phyloP scores from a whole-genome alignment of 345 rosid species.

The Dipteronia sinensis region DNA sequence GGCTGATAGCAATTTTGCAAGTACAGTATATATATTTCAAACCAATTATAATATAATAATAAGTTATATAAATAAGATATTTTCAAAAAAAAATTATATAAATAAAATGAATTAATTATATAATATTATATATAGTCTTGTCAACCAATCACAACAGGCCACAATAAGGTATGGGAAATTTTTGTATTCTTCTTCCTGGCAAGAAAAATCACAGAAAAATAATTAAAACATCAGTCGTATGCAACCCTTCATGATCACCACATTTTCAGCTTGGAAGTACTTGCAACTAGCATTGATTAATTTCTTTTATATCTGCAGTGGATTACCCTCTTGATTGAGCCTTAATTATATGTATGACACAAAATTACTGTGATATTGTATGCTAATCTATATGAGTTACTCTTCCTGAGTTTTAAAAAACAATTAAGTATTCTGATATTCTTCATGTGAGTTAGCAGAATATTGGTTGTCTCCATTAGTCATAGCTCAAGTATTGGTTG shows the following conservation, averaged over 20 bases:
- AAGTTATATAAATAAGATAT: neutral
- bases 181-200: slow-evolving; percentile 20
- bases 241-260: neutral
- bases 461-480: too few species aligned
- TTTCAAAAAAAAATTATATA: too few species aligned
- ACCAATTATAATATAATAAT: neutral
- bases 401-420: too few species aligned
- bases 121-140: neutral
- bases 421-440: too few species aligned
- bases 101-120: too few species aligned
- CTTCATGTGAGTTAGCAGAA: too few species aligned
- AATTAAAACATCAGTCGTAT: neutral
- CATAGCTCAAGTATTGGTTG: too few species aligned
- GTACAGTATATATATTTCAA: neutral
- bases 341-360: too few species aligned
- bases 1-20: neutral
- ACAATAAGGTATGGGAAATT: slow-evolving; percentile 14
- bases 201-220: neutral
- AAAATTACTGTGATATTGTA: too few species aligned
- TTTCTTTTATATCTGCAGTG: neutral
- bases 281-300: neutral
- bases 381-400: too few species aligned
- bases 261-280: neutral
- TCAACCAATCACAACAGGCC: neutral
- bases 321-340: neutral